Base-by-base conservation (phyloP, 331 rosid species). In the Saraca asoca region DNA sequence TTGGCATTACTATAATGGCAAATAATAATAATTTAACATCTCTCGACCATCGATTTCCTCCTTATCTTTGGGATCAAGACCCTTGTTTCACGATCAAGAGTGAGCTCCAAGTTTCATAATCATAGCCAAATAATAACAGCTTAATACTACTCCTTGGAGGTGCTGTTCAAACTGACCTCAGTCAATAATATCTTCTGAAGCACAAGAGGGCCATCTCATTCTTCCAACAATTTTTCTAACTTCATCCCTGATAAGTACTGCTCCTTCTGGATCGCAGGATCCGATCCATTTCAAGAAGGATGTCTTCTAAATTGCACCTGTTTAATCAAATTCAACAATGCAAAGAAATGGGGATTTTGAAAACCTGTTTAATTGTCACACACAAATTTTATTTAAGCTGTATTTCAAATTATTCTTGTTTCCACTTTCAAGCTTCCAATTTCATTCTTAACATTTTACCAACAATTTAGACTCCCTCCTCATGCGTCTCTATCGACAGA, bases 241-340 rank as follows among this genome's bases (percentile, higher is more conserved):
- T 76, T 79, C 92, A 7, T 93, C 98, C 45, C 98, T 75, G 58
- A 93, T 65, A 65, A 93, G 75, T 74, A 88, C 81, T 0, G 84
- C 37, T 43, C 98, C 98, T 80, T 93, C 98, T 0, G 97, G 98
- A n/a, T 74, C 97, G 68, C 78, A 93, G 74, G 37, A 93, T 84
- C 29, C 98, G 88, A 62, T 93, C 98, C 96, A 93, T 88, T 81
- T 93, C 98, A 41, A 93, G 70, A 52, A 93, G 95, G 51, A 90
- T 84, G 82, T 90, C 97, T 78, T 90, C 98, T 38, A 74, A 56
- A 34, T 80, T 77, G 81, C 98, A 93, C 78, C 98, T 93, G 90
- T 75, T 63, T 50, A 33, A 70, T 49, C 66, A 70, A 59, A 74
- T 17, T 53, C 42, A 43, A 53, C 24, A 51, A 53, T 19, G 43